Conservation (phyloP, 1,284 basidiomycete species). For the Fomitiporia mediterranea region DNA sequence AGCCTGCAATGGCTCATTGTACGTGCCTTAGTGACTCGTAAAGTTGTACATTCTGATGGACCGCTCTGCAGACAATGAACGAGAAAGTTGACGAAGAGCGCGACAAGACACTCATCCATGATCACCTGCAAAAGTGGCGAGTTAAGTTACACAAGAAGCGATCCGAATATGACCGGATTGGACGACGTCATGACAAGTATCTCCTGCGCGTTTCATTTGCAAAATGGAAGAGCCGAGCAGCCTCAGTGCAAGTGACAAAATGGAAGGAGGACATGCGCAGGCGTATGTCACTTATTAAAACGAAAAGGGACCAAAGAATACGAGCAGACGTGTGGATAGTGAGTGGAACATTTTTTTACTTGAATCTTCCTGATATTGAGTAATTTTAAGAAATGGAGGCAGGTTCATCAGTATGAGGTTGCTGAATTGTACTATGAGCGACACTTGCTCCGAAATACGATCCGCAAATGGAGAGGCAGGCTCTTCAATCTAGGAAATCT, state of each 20-base stretch:
- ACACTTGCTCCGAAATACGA: slow-evolving; percentile 1
- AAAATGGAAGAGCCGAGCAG: slow-evolving; percentile 17
- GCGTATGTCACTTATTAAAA: slow-evolving; percentile 20
- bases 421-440: slow-evolving; percentile 9
- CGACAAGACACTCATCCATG: slow-evolving; percentile 22
- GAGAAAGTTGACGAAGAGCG: slow-evolving; percentile 25
- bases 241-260: slow-evolving; percentile 3
- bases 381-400: slow-evolving; percentile 11
- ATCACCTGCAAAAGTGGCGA: slow-evolving; percentile 19
- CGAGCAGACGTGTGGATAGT: slow-evolving; percentile 21
- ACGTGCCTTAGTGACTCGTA: slow-evolving; percentile 28
- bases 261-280: slow-evolving; percentile 22
- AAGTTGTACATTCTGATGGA: not conserved
- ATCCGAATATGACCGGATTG: slow-evolving; percentile 4
- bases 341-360: not conserved
- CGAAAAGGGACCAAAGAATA: slow-evolving; percentile 19
- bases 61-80: slow-evolving; percentile 6
- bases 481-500: slow-evolving; percentile 5
- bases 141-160: not conserved
- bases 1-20: slow-evolving; percentile 67
- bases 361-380: not conserved
- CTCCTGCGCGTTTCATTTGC: slow-evolving; percentile 1
- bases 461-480: slow-evolving; percentile 5
- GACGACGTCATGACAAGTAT: slow-evolving; percentile 7
- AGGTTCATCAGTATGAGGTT: slow-evolving; percentile 1